These are phyloP conservation scores for Rosa chinensis DNA, from an alignment of 306 rosid genomes.

Conservation along the genomic window DNA sequence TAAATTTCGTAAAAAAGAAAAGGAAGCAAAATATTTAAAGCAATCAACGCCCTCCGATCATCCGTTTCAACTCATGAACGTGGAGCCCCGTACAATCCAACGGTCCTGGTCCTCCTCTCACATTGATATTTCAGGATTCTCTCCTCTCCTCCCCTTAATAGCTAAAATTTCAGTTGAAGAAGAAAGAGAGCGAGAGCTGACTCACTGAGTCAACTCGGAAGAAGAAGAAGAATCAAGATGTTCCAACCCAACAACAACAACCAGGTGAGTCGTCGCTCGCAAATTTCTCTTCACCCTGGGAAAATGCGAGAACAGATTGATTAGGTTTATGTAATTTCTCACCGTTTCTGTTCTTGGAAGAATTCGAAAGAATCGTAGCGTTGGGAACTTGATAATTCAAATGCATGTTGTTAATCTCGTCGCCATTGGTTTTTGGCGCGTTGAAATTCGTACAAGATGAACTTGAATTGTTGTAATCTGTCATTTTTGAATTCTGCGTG, in stretches of 20 bases:
- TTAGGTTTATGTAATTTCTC: background rate
- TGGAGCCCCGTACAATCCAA: background rate
- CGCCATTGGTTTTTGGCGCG: background rate
- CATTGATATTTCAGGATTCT: background rate
- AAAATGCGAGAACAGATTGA: background rate
- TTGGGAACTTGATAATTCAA: background rate
- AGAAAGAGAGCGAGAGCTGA: background rate
- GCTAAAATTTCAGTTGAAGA: background rate
- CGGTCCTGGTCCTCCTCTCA: background rate
- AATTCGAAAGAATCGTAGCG: background rate
- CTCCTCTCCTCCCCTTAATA: background rate
- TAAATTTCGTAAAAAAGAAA: too few relatives aligned
- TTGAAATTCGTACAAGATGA: slow-evolving; percentile 3
- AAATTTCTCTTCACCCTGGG: background rate
- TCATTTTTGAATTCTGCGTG: background rate
- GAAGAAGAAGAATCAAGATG: slow-evolving; percentile 25
- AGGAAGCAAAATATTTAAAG: too few relatives aligned
- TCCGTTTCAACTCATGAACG: background rate
- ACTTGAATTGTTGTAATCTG: background rate
- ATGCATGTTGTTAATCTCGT: slow-evolving; percentile 27
- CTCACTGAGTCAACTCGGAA: slow-evolving; percentile 13
- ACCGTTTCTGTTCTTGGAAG: background rate
- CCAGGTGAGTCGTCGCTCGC: slow-evolving; percentile 34
- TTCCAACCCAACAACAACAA: slow-evolving; percentile 35
- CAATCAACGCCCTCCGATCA: background rate